Base-by-base conservation (phyloP, 1,284 basidiomycete species). In the Leccinum subfulvum region DNA sequence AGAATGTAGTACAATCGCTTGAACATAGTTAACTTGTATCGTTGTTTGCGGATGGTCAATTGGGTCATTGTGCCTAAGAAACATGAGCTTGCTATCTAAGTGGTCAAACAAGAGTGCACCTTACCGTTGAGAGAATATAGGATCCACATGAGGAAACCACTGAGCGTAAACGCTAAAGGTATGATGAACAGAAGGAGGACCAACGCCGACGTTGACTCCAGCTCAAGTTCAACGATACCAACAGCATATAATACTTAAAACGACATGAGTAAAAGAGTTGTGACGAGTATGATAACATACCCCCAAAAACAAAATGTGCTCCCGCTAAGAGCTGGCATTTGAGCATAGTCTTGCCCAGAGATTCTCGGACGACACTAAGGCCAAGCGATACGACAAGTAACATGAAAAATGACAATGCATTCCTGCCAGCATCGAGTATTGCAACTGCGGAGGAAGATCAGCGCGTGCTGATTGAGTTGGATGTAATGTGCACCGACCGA, bases 81-180 rank as follows among this genome's bases (percentile, higher is more conserved):
- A 54, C 44, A 21, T 51, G 35, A 26, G 58, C 65, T n/a, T 68
- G 57, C 11, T 62, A 64, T 39, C 60, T 9, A 39, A 55, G 39
- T 47, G 11, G 2, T 49, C 7, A 3, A 53, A 41, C 16, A 49
- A 21, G 39, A 47, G 28, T 11, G 56, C 6, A 26, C 75, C 81
- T 37, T 67, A 92, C 92, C 88, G 69, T 94, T 94, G 60, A 95
- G 79, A n/a, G 90, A 85, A 74, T 94, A 89, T 77, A 95, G 87
- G 63, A 95, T 98, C 97, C 97, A 98, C 71, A 97, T 84, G 52
- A 98, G 83, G 82, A 98, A 98, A 1, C 89, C 88, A 56, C 95
- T 97, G 39, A 99, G 82, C 0, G 96, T 97, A 75, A 98, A 90
- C 0, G 96, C 91, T 51, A 99, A 82, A 2, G 97, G 97, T 70